Base-by-base conservation (phyloP, 805 yeast genomes). In the Cyberlindnera suaveolens region DNA sequence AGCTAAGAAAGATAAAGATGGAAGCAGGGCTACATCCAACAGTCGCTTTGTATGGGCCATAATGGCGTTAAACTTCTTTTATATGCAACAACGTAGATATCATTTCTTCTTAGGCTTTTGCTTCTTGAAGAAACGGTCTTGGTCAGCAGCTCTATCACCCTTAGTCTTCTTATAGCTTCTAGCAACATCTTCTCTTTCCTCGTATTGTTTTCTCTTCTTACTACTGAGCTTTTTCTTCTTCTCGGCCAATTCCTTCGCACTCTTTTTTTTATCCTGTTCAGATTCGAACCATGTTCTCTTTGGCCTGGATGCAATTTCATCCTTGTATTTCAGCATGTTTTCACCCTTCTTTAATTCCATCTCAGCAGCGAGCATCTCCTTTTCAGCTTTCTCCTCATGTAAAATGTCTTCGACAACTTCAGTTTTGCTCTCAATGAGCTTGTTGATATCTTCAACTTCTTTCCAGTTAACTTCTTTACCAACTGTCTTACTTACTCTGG, bases 231-330 rank as follows among this genome's bases (percentile, higher is more conserved):
- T 58, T 2, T 62, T 62, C 44, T 59, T 58, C 31, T 61, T 41
- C 26, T 57, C 61, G 4, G 64, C 53, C 58, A 58, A 16, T 54
- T 41, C 45, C 54, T 58, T 57, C 63, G 62, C 47, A 7, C 67
- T 53, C 54, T 67, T 56, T 36, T 66, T 62, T 55, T 70, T 67
- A 30, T 74, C 77, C 39, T 64, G 58, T 44, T 59, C 72, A 41
- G 64, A 70, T 65, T 87, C 91, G 64, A 93, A 91, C 99, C 99
- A 93, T 0, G 99, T 93, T 68, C 99, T 80, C 64, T 78, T 88
- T 30, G 99, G 98, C 58, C 97, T 77, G 1, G 96, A 70, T 51
- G 78, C 75, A 58, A 93, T 93, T 64, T 93, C 98, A 41, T 76
- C 77, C 52, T 79, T 78, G 56, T 85, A 89, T 58, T 77, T 83